Base-by-base conservation (phyloP, 2,329 filamentous ascomycete genomes). In the Lasiodiplodia sp. region DNA sequence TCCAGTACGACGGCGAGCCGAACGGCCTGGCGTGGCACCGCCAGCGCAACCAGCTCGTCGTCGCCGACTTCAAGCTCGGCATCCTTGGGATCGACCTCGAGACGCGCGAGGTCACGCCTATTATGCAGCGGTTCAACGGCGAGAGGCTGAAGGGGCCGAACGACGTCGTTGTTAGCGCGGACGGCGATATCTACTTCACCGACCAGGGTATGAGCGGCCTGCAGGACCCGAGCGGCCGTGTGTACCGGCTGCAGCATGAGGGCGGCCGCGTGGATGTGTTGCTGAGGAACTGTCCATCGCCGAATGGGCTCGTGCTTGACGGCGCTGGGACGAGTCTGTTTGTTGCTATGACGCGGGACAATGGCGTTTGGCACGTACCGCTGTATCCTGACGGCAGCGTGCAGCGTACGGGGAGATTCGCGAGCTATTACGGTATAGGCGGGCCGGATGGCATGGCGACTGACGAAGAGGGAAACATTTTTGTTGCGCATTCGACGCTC, bases 121-220 rank as follows among this genome's bases (percentile, higher is more conserved):
- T 51, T 4, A n/a, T 51, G 49, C 49, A 51, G 49, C 49, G 49
- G 8, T 51, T 51, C 49, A 51, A 51, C 49, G 49, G 49, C 49
- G 49, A 51, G n/a, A 18, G 49, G 49, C n/a, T 51, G 49, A 51
- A 51, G n/a, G 49, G 49, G 6, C 49, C 49, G 0, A 51, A 51
- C 49, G 49, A 23, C 21, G 49, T 51, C 1, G 0, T 25, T 3
- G n/a, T 51, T 0, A 11, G 49, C 49, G 18, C 16, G n/a, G 5
- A 51, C 49, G 49, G 49, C 49, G 23, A 11, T 1, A 51, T 51
- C 8, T 51, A 25, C 49, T 51, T 51, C 18, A 51, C 49, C 2
- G 49, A 51, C 21, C 49, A 51, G 23, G 49, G 49, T 3, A 51
- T 51, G 49, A n/a, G 18, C 49, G 49, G 49, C 49, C 3, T 51